These are phyloP conservation scores for Dendryphion nanum DNA, from an alignment of 2,329 filamentous ascomycete genomes.

Conservation along the genomic window DNA sequence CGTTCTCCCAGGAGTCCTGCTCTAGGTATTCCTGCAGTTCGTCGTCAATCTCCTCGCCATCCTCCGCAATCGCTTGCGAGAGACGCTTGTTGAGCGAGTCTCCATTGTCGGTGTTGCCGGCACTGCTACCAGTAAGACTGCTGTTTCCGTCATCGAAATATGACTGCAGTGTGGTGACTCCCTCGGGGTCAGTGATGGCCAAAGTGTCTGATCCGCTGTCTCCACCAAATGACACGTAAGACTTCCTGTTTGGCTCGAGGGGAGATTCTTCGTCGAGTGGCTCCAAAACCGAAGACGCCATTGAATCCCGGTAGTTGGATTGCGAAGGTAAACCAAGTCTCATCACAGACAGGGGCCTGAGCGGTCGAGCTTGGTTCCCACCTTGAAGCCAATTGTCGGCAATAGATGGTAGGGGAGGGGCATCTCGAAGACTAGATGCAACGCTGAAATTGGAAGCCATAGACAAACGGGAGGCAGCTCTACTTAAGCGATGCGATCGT, in stretches of 20 bases:
- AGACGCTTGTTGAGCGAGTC: constrained; percentile 80
- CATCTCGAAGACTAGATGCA: constrained; percentile 87
- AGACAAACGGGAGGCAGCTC: constrained; percentile 87
- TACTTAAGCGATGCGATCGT: constrained; percentile 85
- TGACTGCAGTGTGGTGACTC: constrained; percentile 66
- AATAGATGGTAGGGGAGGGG: constrained; percentile 92
- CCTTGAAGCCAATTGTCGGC: constrained; percentile 83
- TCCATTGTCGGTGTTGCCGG: constrained; percentile 54
- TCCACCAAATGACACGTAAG: constrained; percentile 81
- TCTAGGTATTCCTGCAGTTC: constrained; percentile 87
- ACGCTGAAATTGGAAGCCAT: constrained; percentile 92
- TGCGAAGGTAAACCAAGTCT: constrained; percentile 57
- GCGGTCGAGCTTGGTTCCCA: constrained; percentile 47
- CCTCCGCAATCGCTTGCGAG: constrained; percentile 80
- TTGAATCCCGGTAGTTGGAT: constrained; percentile 76
- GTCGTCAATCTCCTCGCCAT: constrained; percentile 88
- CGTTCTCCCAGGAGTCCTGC: constrained; percentile 91
- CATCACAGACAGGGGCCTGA: constrained; percentile 61
- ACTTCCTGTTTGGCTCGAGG: constrained; percentile 85
- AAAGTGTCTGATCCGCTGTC: constrained; percentile 70
- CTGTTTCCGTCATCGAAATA: constrained; percentile 82
- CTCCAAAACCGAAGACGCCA: constrained; percentile 84
- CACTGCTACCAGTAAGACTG: constrained; percentile 68
- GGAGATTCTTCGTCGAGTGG: constrained; percentile 89
- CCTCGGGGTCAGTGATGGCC: constrained; percentile 75